Evolutionary conservation across 768 basidiomycete species (phyloP).

Genomic region (Tubosaeta sp.): DNA sequence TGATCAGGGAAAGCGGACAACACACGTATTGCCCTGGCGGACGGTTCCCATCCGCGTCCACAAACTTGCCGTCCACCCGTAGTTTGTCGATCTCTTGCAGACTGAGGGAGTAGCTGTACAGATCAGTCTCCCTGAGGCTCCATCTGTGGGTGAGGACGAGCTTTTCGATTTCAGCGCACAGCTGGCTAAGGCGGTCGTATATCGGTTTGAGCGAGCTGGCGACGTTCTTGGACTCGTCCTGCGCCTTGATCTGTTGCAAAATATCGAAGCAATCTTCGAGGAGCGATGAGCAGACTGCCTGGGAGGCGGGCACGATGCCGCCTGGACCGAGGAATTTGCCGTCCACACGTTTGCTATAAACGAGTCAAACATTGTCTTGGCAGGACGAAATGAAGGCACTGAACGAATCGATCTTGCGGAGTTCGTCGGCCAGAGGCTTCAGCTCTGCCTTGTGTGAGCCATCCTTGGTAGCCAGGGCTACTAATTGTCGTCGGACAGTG

Average conservation of each 20-base stretch:
- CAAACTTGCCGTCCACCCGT: conserved; percentile 95
- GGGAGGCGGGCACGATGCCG: conserved; percentile 85
- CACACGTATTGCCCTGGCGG: conserved; percentile 94
- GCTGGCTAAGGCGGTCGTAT: conserved; percentile 83
- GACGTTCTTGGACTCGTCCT: conserved; percentile 87
- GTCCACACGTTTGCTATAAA: conserved; percentile 79
- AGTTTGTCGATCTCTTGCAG: conserved; percentile 96
- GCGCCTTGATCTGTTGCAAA: conserved; percentile 89
- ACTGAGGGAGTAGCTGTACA: conserved; percentile 91
- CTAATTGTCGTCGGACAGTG: conserved; percentile 82
- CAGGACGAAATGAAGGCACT: conserved; percentile 42
- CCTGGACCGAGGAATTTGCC: conserved; percentile 93
- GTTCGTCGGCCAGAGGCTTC: conserved; percentile 86
- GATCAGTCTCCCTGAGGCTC: conserved; percentile 91
- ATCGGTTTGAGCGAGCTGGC: conserved; percentile 84
- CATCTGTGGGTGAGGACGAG: conserved; percentile 94
- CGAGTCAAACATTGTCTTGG: conserved; percentile 10
- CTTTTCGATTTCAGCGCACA: conserved; percentile 85
- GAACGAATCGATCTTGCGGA: conserved; percentile 95
- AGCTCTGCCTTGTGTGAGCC: conserved; percentile 82
- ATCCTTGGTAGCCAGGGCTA: conserved; percentile 82
- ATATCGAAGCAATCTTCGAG: conserved; percentile 98
- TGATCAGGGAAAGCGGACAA: conserved; percentile 2
- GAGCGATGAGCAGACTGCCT: conserved; percentile 86
- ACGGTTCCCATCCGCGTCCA: conserved; percentile 87